Percentiles rank a stretch among this genome's conserved stretches.
These are phyloP conservation scores for Venturiaceae sp. DNA, from an alignment of 2,329 filamentous ascomycete species.

Conservation along the genomic window DNA sequence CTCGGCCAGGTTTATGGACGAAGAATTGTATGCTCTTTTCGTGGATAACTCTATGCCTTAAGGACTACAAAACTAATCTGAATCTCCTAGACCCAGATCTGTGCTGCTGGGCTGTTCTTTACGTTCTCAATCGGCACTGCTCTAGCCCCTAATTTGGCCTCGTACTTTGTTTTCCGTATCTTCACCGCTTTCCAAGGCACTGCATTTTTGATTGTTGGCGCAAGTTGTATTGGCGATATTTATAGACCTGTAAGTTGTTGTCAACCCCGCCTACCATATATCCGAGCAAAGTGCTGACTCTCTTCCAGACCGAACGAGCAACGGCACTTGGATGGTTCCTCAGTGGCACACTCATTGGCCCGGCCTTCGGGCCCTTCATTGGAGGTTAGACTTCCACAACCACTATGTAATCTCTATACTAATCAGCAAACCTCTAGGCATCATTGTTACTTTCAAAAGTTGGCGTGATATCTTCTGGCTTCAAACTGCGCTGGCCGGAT, in stretches of 20 bases:
- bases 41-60: too few species aligned
- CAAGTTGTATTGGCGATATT: slow-evolving; percentile 55
- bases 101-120: slow-evolving; percentile 43
- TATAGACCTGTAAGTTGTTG: slow-evolving; percentile 26
- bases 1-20: slow-evolving; percentile 43
- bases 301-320: slow-evolving; percentile 50
- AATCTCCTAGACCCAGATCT: neutral
- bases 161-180: slow-evolving; percentile 66
- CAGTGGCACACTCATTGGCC: slow-evolving; percentile 60
- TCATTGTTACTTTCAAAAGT: slow-evolving; percentile 63
- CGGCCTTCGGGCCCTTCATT: slow-evolving; percentile 60
- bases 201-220: slow-evolving; percentile 62
- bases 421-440: slow-evolving; percentile 16
- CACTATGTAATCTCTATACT: neutral
- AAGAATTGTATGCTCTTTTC: slow-evolving; percentile 33
- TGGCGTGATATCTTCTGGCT: slow-evolving; percentile 75
- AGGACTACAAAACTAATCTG: neutral
- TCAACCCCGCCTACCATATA: neutral
- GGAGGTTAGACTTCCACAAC: slow-evolving; percentile 38
- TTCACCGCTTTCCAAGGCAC: slow-evolving; percentile 68
- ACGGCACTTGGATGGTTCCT: slow-evolving; percentile 68
- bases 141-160: slow-evolving; percentile 57
- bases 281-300: slow-evolving; percentile 10
- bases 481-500: slow-evolving; percentile 57
- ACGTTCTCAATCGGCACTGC: slow-evolving; percentile 63